phyloP scores from a whole-genome alignment of 2,329 filamentous ascomycete genomes.

The Ophiostoma perfectum region DNA sequence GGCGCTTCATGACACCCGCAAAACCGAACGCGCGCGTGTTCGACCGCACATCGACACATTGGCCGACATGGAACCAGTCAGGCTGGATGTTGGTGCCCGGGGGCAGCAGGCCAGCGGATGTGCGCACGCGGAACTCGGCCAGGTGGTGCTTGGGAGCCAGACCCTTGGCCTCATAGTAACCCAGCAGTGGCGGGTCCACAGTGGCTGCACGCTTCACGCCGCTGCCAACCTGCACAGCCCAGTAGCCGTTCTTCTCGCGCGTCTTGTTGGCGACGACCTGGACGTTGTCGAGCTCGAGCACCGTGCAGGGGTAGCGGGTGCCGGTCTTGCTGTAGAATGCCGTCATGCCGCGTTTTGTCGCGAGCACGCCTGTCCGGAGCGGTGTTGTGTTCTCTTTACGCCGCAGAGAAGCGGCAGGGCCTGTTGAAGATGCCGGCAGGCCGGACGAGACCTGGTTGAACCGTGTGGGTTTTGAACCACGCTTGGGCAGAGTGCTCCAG shows the following conservation, averaged over 20 bases:
- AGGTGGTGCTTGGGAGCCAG: slow-evolving; percentile 80
- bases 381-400: slow-evolving; percentile 56
- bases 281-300: slow-evolving; percentile 87
- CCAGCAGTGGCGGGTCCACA: slow-evolving; percentile 74
- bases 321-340: slow-evolving; percentile 78
- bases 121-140: slow-evolving; percentile 79
- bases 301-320: slow-evolving; percentile 76
- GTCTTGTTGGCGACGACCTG: slow-evolving; percentile 88
- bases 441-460: slow-evolving; percentile 57
- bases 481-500: slow-evolving; percentile 49
- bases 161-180: slow-evolving; percentile 78
- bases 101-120: slow-evolving; percentile 64
- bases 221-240: slow-evolving; percentile 81
- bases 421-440: slow-evolving; percentile 51
- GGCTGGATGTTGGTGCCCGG: slow-evolving; percentile 72
- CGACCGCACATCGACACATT: slow-evolving; percentile 80
- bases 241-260: slow-evolving; percentile 76
- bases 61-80: slow-evolving; percentile 86
- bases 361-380: slow-evolving; percentile 73
- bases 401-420: slow-evolving; percentile 56
- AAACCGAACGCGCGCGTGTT: slow-evolving; percentile 86
- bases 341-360: slow-evolving; percentile 93
- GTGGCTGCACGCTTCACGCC: slow-evolving; percentile 70
- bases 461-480: slow-evolving; percentile 48
- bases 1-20: slow-evolving; percentile 95